Conservation (phyloP, 225 moss, liverwort and hornwort genomes). For the Polytrichum commune region DNA sequence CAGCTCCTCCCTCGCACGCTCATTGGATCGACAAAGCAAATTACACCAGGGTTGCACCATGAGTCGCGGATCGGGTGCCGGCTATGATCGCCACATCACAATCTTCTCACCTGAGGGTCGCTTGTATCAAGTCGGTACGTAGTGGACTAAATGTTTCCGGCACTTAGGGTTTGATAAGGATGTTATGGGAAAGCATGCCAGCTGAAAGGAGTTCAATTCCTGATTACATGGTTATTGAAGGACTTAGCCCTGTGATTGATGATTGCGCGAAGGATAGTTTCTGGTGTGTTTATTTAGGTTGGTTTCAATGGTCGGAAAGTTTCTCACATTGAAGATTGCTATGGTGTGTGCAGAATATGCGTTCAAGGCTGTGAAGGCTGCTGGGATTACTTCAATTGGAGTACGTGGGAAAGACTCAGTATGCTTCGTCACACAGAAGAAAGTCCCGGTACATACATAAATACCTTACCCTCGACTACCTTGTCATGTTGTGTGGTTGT, state of each 20-base stretch:
- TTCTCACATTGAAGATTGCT: no score
- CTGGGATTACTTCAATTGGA: constrained; percentile 88
- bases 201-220: no score
- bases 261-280: no score
- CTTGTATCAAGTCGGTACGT: constrained; percentile 50
- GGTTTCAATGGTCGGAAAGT: no score
- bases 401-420: constrained; percentile 91
- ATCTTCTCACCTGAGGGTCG: constrained; percentile 54
- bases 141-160: background rate
- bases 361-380: constrained; percentile 88
- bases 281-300: no score
- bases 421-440: constrained; percentile 92
- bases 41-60: constrained; percentile 4
- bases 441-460: constrained; percentile 68
- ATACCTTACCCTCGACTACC: background rate
- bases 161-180: background rate
- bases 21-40: no score
- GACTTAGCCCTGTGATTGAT: no score
- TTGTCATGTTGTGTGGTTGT: no score
- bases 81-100: constrained; percentile 50
- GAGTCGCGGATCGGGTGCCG: constrained; percentile 52
- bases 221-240: no score
- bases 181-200: background rate
- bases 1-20: no score
- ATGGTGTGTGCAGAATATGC: constrained; percentile 63